Base-by-base conservation (phyloP, 306 rosid species). In the Prunus salicina region DNA sequence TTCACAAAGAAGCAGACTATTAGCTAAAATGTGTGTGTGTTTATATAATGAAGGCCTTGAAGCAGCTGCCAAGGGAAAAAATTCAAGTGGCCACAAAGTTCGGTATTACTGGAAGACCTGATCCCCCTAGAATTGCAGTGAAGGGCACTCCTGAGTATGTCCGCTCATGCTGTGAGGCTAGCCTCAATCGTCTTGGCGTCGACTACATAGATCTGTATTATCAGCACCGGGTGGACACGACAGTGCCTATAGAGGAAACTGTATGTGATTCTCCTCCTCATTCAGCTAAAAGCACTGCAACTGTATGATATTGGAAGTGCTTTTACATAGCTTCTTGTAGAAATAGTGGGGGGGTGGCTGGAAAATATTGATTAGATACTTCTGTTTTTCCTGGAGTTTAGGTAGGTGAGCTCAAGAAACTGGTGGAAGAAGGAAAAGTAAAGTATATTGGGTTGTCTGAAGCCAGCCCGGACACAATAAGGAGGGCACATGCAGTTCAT, bases 401-500 rank as follows among this genome's bases (percentile, higher is more conserved):
- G 97, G 78, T 92, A 18, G 84, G 86, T 73, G 97, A 92, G 75
- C 88, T 92, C 22, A 92, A 92, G 84, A 91, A 88, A 80, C 83
- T 91, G 25, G 97, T 89, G 67, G 92, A 89, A 75, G 97, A 91
- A 81, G 93, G 98, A 30, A 93, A 91, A 74, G 73, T 91, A 20
- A 88, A 51, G 82, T 93, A 88, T 45, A 80, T 93, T 41, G 98
- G 95, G 41, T 72, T 88, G 72, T 91, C 96, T 74, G 98, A 91
- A 64, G 93, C 98, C 2, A 86, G 91, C 74, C 86, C 91, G 1
- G 89, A 93, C 68, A 89, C 97, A 45, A 87, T 90, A 78, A 89
- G 84, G 66, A 90, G 98, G 81, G 98, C 96, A 2, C 96, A 93
- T 80, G 93, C 89, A 2, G 90, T 90, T 81, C 98, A 90, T 82